phyloP scores from a whole-genome alignment of 495 filamentous ascomycete genomes.

The Staphylotrichum tortipilum region DNA sequence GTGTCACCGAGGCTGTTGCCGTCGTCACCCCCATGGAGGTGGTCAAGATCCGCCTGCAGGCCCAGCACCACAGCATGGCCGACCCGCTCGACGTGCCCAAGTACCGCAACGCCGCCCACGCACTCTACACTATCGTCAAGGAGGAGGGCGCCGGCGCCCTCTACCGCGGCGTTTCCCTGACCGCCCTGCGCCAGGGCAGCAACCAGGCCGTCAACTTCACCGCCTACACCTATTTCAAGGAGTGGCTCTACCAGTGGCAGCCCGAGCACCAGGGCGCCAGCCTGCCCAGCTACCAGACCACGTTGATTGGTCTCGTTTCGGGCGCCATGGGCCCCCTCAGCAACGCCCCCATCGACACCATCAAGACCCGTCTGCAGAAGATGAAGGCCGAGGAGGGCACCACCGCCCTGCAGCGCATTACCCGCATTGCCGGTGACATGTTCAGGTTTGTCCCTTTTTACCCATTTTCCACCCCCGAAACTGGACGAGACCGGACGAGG shows the following conservation, averaged over 20 bases:
- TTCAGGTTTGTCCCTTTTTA: conserved; percentile 53
- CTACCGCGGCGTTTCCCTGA: conserved; percentile 88
- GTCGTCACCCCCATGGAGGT: conserved; percentile 99
- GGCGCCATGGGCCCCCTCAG: conserved; percentile 93
- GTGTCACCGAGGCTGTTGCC: conserved; percentile 90
- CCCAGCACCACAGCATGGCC: conserved; percentile 89
- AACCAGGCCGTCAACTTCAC: conserved; percentile 99
- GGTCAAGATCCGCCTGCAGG: conserved; percentile 94
- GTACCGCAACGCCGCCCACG: conserved; percentile 96
- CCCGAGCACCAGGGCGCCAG: conserved; percentile 47
- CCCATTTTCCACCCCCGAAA: not conserved
- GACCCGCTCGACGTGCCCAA: conserved; percentile 87
- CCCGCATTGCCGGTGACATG: conserved; percentile 77
- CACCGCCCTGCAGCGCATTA: conserved; percentile 67
- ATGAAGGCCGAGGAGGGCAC: conserved; percentile 75
- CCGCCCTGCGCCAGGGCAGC: conserved; percentile 84
- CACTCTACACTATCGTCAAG: conserved; percentile 79
- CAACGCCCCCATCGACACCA: conserved; percentile 97
- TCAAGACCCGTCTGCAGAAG: conserved; percentile 94
- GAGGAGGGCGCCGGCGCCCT: conserved; percentile 84
- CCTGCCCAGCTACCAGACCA: conserved; percentile 83
- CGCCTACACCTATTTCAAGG: conserved; percentile 90
- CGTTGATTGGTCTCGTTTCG: conserved; percentile 78
- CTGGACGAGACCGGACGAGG: no score
- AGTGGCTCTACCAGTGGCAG: conserved; percentile 60